Evolutionary conservation across 2,329 filamentous ascomycete species (phyloP).

Genomic region (Escovopsis sp.): DNA sequence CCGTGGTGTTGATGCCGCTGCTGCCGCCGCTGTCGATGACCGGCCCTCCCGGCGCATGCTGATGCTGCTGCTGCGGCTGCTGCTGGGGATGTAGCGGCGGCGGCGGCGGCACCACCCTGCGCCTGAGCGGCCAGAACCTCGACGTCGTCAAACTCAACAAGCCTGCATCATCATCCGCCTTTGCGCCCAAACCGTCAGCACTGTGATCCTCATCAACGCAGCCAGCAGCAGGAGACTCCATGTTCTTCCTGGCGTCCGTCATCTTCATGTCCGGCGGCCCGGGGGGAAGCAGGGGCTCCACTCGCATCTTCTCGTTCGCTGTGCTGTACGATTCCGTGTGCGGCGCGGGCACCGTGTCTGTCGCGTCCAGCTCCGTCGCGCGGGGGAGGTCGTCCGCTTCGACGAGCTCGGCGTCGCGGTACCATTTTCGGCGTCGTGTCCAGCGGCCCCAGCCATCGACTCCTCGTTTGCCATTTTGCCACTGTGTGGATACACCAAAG

Average conservation of each 20-base stretch:
- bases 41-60: no score
- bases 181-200: slow-evolving; percentile 13
- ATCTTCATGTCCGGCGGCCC: slow-evolving; percentile 10
- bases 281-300: slow-evolving; percentile 10
- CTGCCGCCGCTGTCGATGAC: slow-evolving; percentile 9
- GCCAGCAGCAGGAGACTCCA: no score
- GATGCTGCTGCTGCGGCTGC: no score
- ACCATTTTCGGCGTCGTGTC: slow-evolving; percentile 89
- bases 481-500: no score
- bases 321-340: slow-evolving; percentile 19
- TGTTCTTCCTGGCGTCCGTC: no score
- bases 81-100: no score
- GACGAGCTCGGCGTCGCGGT: slow-evolving; percentile 86
- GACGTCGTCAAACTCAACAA: slow-evolving; percentile 35
- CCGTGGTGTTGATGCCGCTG: slow-evolving; percentile 21
- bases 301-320: slow-evolving; percentile 21
- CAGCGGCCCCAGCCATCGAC: slow-evolving; percentile 88
- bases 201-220: slow-evolving; percentile 13
- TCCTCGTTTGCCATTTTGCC: slow-evolving; percentile 74
- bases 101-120: no score
- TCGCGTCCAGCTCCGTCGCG: slow-evolving; percentile 21
- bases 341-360: slow-evolving; percentile 11
- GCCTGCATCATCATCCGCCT: slow-evolving; percentile 24
- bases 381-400: slow-evolving; percentile 37
- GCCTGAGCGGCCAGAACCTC: slow-evolving; percentile 26